Evolutionary conservation across 2,329 filamentous ascomycete species (phyloP), one percentile per base, ranked within the genome.

Genomic region (Penicillium sp.): DNA sequence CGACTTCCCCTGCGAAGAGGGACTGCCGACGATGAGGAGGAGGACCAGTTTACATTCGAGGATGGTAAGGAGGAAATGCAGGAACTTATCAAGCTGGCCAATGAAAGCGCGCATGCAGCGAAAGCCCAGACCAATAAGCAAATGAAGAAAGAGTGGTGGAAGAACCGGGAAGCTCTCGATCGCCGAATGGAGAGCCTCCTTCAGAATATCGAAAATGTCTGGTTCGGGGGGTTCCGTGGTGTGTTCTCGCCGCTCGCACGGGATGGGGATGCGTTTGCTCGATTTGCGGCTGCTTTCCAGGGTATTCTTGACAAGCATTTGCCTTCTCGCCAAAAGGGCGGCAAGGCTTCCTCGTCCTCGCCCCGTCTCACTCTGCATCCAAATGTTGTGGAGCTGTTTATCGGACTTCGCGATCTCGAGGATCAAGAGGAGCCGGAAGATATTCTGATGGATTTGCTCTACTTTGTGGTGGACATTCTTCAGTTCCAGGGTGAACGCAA

Each of bases 401-500:
- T 96, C 60, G 91, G 91, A 0, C 83, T 99, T 0, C 92, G 92
- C 3, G 87, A 91, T 68, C 85, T 91, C 2, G 85, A 85, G 0
- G 83, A 84, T 7, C 84, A 88, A 1, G 86, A 88, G 59, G 92
- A 96, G 63, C 84, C 96, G 22, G 94, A 98, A 63, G 94, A 98
- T 69, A 87, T 89, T 0, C 79, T 99, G n/a, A 92, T 89, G 66
- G 95, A 99, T 73, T 80, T 99, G 31, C 84, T 99, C 3, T 98
- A 97, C 77, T 98, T 98, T 72, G 90, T 98, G 1, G 89, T 99
- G 5, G 95, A 99, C 69, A 93, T 98, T 54, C 82, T 99, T 2
- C 95, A 98, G 73, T 98, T 99, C 75, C 91, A 96, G 67, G 95
- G 95, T 15, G 96, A 99, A 77, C 86, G 88, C 50, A 99, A 98